A percentile compares a stretch with the other conserved stretches of the same genome.
These are phyloP conservation scores for Chalciporus sphaerocephalus DNA, from an alignment of 768 basidiomycete genomes.

Conservation along the genomic window DNA sequence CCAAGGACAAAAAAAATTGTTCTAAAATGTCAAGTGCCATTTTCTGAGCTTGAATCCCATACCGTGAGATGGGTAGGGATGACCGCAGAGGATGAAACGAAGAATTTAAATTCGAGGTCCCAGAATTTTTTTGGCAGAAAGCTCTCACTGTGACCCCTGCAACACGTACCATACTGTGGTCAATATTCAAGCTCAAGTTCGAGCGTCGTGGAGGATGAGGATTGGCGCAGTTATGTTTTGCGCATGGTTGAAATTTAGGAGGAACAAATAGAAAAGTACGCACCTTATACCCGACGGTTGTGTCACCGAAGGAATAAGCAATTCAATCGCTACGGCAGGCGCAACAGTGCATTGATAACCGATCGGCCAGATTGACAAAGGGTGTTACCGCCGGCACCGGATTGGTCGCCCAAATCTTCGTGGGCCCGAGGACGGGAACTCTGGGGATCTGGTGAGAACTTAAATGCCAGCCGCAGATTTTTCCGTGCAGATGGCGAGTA, in stretches of 20 bases:
- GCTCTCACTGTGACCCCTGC: conserved; percentile 1
- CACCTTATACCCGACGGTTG: conserved; percentile 25
- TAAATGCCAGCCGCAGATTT: too few relatives aligned
- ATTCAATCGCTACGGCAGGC: conserved; percentile 26
- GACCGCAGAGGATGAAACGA: not conserved
- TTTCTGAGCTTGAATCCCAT: conserved; percentile 13
- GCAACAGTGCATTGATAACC: conserved; percentile 9
- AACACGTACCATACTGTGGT: conserved; percentile 14
- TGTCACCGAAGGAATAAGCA: conserved; percentile 15
- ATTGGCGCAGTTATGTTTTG: not conserved
- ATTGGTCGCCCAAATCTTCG: too few relatives aligned
- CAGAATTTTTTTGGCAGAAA: conserved; percentile 1
- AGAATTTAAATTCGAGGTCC: not conserved
- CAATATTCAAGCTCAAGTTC: not conserved
- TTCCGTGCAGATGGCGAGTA: too few relatives aligned
- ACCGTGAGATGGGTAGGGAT: conserved; percentile 9
- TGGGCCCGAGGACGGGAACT: too few relatives aligned
- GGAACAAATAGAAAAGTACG: conserved; percentile 12
- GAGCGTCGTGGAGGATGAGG: too few relatives aligned
- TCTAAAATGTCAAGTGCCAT: not conserved
- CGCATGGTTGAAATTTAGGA: conserved; percentile 20
- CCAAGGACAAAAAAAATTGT: not conserved
- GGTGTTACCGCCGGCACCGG: conserved; percentile 1
- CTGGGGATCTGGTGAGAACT: too few relatives aligned
- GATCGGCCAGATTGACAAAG: conserved; percentile 2